Base-by-base conservation (phyloP, 257 asterid species). In the Linderniella brevidens region DNA sequence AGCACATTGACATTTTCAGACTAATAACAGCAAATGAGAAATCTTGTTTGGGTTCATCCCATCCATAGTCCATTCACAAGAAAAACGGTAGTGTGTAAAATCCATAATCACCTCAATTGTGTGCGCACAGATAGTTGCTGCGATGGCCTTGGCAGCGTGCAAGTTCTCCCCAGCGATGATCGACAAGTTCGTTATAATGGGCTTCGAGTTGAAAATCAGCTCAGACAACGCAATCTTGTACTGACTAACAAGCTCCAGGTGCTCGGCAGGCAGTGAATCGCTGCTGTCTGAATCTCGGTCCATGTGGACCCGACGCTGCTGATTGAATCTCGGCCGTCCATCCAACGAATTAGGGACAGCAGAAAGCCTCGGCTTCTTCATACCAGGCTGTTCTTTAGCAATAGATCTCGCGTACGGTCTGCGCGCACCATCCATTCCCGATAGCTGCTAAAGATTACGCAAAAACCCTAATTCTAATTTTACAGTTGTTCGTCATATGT, bases 161-260 rank as follows among this genome's bases (percentile, higher is more conserved):
- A 74, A 54, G 79, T 79, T 85, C 85, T 90, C 99, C 16, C 99
- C 99, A 1, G 99, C 99, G 32, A 90, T 90, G 48, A 90, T 90
- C 13, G 99, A 85, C 75, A 90, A 66, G 64, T 90, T 90, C 3
- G 99, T 90, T 49, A 90, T 90, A 12, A 90, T 90, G 5, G 99
- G 99, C 73, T 90, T 90, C 35, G 99, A 85, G 59, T 85, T 90
- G 61, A 85, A 81, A 13, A 88, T 85, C 46, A 90, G 67, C 71
- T 90, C 99, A 40, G 84, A 71, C 54, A 90, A 57, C 1, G 99
- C 96, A 25, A 78, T 66, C 82, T 69, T 85, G 78, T 90, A 90
- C 77, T 82, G 96, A 56, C 56, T 62, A 64, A 90, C 92, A 54
- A 85, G 78, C 76, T 85, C 99, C 61, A 69, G 77, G 64, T 76